Evolutionary conservation across 2,329 filamentous ascomycete genomes (phyloP), one percentile per base, ranked within the genome.

Genomic region (Paraphoma sp.): DNA sequence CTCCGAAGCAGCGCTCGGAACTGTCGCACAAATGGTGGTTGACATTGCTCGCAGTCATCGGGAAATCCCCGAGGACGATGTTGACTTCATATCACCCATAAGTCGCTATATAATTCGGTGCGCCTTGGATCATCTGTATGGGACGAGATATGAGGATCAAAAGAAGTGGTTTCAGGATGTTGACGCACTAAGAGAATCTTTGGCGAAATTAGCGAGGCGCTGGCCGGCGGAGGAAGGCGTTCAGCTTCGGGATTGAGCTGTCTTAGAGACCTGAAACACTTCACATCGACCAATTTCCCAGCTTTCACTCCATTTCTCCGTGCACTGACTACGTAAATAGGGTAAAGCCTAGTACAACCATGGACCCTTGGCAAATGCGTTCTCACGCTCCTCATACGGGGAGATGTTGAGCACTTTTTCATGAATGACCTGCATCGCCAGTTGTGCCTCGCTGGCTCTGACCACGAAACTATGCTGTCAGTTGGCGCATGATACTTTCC

Each of bases 31-130:
- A 31, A 56, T 53, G 40, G 33, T 56, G 2, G 44, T 56, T 8
- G 54, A 56, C 41, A 56, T 56, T 41, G 50, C 54, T 17, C 48
- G 54, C 36, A 56, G 45, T 45, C 49, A 56, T 36, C 44, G 38
- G n/a, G 45, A 23, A 6, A 52, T 56, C 12, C 2, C 38, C 9
- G 45, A 29, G 17, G 2, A 43, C 18, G 29, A 53, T 17, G 18
- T 56, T 6, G 49, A 56, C 28, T 45, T 42, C 11, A 48, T 36
- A 14, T 36, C 33, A 6, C 33, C 33, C 9, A 36, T 36, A 36
- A 10, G 33, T 14, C 33, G 14, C 33, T 36, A 36, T 14, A 36
- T 36, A 36, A 14, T 36, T 36, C 33, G 33, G 10, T 10, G 7
- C 14, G 7, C 33, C 9, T 36, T 36, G 6, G 33, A 36, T 10